phyloP scores from a whole-genome alignment of 2,329 filamentous ascomycete species.

The Ceratocystis huliohia region DNA sequence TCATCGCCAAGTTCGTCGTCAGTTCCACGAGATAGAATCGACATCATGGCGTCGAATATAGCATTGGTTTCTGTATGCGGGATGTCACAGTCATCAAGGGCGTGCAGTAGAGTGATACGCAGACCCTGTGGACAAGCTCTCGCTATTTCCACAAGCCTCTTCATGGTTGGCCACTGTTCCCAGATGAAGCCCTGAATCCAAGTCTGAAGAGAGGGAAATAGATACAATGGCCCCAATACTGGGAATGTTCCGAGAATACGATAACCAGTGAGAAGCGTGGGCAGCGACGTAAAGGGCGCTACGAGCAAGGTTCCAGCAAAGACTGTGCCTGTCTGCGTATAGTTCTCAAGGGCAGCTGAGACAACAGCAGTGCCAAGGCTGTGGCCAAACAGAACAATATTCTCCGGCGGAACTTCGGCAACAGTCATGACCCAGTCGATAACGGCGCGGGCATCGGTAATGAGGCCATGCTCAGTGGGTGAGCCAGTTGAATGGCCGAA shows the following conservation, averaged over 20 bases:
- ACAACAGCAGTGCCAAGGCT: conserved; percentile 80
- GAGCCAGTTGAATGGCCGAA: conserved; percentile 70
- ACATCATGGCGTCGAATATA: conserved; percentile 48
- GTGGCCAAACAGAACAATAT: conserved; percentile 73
- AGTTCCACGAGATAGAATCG: conserved; percentile 31
- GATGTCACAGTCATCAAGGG: conserved; percentile 71
- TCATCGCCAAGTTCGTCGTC: conserved; percentile 28
- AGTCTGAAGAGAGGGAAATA: conserved; percentile 9
- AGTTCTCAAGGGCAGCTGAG: conserved; percentile 59
- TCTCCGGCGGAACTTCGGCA: conserved; percentile 51
- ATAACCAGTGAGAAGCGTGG: conserved; percentile 63
- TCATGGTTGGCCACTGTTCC: conserved; percentile 70
- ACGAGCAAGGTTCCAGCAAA: conserved; percentile 74
- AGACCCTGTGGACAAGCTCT: conserved; percentile 40
- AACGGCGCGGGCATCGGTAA: conserved; percentile 62
- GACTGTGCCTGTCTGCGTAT: conserved; percentile 45
- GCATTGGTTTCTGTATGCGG: conserved; percentile 56
- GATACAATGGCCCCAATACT: conserved; percentile 58
- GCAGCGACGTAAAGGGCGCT: conserved; percentile 64
- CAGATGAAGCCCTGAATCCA: conserved; percentile 48
- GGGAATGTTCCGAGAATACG: conserved; percentile 66
- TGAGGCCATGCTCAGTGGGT: conserved; percentile 69
- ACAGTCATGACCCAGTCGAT: conserved; percentile 58
- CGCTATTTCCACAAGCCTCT: conserved; percentile 49
- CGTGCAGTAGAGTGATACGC: conserved; percentile 63